These are phyloP conservation scores for Phaseolus lunatus DNA, from an alignment of 306 rosid genomes.

Conservation along the genomic window DNA sequence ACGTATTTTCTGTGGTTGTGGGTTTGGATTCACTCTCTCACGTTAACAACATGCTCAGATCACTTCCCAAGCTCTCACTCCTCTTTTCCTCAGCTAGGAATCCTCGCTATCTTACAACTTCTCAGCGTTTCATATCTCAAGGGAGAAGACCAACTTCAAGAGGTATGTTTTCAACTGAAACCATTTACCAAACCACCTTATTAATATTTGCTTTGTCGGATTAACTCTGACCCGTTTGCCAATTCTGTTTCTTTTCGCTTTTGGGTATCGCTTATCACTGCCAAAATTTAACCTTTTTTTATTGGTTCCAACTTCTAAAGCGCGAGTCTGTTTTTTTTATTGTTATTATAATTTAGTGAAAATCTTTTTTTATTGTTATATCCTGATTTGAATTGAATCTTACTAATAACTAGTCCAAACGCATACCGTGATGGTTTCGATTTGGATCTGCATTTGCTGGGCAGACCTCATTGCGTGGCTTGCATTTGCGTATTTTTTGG, in stretches of 20 bases:
- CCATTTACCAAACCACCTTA: neutral
- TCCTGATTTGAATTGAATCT: neutral
- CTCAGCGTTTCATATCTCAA: constrained; percentile 39
- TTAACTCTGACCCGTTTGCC: constrained; percentile 20
- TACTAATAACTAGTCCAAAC: neutral
- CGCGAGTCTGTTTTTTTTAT: neutral
- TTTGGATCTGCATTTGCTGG: constrained; percentile 5
- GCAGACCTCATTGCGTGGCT: neutral
- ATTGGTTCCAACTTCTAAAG: neutral
- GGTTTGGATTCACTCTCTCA: neutral
- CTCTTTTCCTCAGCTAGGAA: constrained; percentile 33
- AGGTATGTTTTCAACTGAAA: constrained; percentile 42
- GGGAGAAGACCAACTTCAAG: constrained; percentile 11
- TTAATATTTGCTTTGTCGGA: neutral
- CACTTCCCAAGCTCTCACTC: constrained; percentile 46
- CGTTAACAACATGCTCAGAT: constrained; percentile 46
- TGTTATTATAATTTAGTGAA: neutral
- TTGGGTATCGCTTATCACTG: constrained; percentile 10
- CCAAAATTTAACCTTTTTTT: neutral
- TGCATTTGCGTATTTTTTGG: neutral
- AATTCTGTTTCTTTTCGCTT: neutral
- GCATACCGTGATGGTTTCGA: neutral
- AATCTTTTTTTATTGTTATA: neutral
- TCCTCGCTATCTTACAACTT: constrained; percentile 24
- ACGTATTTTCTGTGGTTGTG: neutral